Conservation (phyloP, 2,329 filamentous ascomycete genomes). For the Bipolaris gigantea region DNA sequence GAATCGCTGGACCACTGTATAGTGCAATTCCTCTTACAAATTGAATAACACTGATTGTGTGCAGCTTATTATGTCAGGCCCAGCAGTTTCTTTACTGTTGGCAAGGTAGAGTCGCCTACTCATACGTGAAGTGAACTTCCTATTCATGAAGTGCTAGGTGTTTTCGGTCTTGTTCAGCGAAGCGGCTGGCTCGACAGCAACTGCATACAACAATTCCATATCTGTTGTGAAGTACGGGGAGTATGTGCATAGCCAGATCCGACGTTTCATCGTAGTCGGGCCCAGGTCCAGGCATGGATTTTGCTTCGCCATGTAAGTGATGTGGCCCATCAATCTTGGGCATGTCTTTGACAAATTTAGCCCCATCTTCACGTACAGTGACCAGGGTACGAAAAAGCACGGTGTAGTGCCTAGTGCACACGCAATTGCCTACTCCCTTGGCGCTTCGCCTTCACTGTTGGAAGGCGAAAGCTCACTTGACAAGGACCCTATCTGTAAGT, state of each 20-base stretch:
- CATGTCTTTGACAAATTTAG: not conserved
- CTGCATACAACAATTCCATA: not conserved
- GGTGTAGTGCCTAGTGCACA: constrained; percentile 33
- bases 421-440: constrained; percentile 39
- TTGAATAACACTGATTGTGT: not conserved
- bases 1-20: not conserved
- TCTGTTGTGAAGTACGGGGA: not conserved
- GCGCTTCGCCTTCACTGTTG: constrained; percentile 10
- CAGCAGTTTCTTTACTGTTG: not conserved
- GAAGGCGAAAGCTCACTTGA: constrained; percentile 36
- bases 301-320: constrained; percentile 2
- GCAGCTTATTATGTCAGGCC: constrained; percentile 1
- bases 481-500: constrained; percentile 39
- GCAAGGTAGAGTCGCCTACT: not conserved
- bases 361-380: constrained; percentile 14
- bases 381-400: constrained; percentile 8
- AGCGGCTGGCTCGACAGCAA: not conserved
- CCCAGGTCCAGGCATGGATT: not conserved
- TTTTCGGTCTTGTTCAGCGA: constrained; percentile 1
- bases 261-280: constrained; percentile 1
- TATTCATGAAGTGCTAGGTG: not conserved
- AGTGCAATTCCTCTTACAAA: not conserved
- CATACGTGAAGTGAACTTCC: not conserved
- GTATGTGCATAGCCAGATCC: not conserved
- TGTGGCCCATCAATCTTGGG: accelerated